A percentile compares a stretch with the other conserved stretches of the same genome.
These are phyloP conservation scores for Trametes gibbosa DNA, from an alignment of 768 basidiomycete genomes.

Conservation along the genomic window DNA sequence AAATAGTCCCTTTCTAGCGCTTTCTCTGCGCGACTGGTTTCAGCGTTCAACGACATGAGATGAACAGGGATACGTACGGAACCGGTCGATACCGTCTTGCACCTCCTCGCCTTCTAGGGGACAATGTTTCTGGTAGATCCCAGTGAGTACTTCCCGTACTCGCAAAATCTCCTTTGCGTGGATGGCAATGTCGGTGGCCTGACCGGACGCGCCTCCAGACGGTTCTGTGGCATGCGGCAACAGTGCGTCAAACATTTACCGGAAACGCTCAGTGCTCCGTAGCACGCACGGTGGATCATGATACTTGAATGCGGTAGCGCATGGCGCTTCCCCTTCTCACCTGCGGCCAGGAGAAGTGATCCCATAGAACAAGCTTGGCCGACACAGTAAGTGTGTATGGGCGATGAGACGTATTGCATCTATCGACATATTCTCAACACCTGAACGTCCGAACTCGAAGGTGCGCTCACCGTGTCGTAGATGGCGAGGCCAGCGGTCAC, in stretches of 20 bases:
- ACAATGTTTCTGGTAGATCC: constrained; percentile 90
- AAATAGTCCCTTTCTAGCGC: constrained; percentile 95
- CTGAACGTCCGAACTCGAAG: background rate
- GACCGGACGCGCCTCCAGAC: constrained; percentile 92
- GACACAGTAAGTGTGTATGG: constrained; percentile 95
- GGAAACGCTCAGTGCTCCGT: no score
- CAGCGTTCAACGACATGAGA: background rate
- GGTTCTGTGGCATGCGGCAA: constrained; percentile 59
- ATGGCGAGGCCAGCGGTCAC: constrained; percentile 96
- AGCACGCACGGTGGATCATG: constrained; percentile 91
- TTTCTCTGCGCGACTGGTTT: constrained; percentile 48
- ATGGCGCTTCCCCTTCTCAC: constrained; percentile 86
- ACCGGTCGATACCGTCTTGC: constrained; percentile 66
- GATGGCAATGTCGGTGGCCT: constrained; percentile 96
- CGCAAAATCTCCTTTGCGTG: constrained; percentile 95
- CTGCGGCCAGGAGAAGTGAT: constrained; percentile 86
- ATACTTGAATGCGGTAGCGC: constrained; percentile 92
- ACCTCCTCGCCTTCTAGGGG: constrained; percentile 59
- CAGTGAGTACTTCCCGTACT: constrained; percentile 77
- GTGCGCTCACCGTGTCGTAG: constrained; percentile 82
- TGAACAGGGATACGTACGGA: constrained; percentile 51
- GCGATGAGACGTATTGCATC: constrained; percentile 87
- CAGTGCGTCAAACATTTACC: background rate
- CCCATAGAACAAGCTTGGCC: constrained; percentile 98
- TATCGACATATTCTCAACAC: constrained; percentile 57